These are phyloP conservation scores for Cocos nucifera DNA, from an alignment of 176 grass and related monocot genomes.

Conservation along the genomic window DNA sequence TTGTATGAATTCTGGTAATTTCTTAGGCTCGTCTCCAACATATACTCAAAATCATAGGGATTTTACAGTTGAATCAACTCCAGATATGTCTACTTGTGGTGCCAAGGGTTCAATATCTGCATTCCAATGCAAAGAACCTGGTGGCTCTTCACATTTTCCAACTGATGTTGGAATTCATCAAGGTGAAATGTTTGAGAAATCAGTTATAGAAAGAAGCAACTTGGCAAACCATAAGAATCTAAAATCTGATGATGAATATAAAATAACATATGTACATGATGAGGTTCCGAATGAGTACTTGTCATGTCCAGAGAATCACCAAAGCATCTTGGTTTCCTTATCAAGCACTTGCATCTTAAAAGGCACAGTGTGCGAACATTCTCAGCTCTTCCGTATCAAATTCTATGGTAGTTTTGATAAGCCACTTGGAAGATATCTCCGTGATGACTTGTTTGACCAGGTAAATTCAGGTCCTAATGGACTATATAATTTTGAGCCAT, in stretches of 20 bases:
- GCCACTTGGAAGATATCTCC: slow-evolving; percentile 83
- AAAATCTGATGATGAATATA: slow-evolving; percentile 57
- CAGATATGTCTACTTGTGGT: slow-evolving; percentile 3
- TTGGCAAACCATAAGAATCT: slow-evolving; percentile 25
- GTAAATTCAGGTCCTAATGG: slow-evolving; percentile 20
- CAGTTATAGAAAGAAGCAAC: slow-evolving; percentile 29
- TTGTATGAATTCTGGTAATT: slow-evolving; percentile 9
- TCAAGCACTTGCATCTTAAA: slow-evolving; percentile 66
- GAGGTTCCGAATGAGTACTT: slow-evolving; percentile 42
- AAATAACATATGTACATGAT: slow-evolving; percentile 23
- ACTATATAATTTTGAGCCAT: neutral
- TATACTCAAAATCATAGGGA: slow-evolving; percentile 17
- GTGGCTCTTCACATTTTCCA: neutral
- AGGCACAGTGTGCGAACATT: slow-evolving; percentile 48
- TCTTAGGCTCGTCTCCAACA: slow-evolving; percentile 7
- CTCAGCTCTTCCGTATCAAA: slow-evolving; percentile 65
- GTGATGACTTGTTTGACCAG: slow-evolving; percentile 83
- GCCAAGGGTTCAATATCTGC: neutral
- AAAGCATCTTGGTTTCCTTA: slow-evolving; percentile 75
- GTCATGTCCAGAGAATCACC: slow-evolving; percentile 45
- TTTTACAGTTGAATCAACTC: slow-evolving; percentile 9
- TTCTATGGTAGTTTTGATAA: slow-evolving; percentile 94
- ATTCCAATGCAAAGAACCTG: neutral
- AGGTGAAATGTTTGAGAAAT: slow-evolving; percentile 16
- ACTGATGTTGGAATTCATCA: neutral